These are phyloP conservation scores for Candida suzukii DNA, from an alignment of 805 yeast species.

Conservation along the genomic window DNA sequence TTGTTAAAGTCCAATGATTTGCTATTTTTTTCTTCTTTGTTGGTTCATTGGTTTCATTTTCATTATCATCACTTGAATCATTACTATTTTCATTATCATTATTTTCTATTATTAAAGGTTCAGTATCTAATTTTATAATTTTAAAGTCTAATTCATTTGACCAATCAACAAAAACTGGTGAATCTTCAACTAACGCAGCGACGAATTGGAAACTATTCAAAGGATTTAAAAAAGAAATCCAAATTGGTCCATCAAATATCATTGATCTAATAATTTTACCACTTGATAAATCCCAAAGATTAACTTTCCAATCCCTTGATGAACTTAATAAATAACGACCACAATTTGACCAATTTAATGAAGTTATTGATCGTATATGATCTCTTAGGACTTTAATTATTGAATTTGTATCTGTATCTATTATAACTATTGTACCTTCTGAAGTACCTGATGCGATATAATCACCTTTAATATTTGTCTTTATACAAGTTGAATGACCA, in stretches of 20 bases:
- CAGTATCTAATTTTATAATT: constrained; percentile 7
- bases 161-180: constrained; percentile 45
- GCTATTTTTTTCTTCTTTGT: constrained; percentile 13
- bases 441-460: constrained; percentile 76
- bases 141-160: constrained; percentile 11
- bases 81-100: constrained; percentile 9
- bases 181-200: constrained; percentile 61
- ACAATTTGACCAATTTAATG: constrained; percentile 66
- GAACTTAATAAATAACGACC: constrained; percentile 65
- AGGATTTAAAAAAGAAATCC: constrained; percentile 62
- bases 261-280: constrained; percentile 34
- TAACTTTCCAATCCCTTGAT: constrained; percentile 76
- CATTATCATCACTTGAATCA: constrained; percentile 13
- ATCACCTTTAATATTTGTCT: constrained; percentile 71
- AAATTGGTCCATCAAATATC: constrained; percentile 62
- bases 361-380: constrained; percentile 69
- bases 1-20: constrained; percentile 41
- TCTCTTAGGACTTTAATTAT: constrained; percentile 51
- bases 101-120: constrained; percentile 9
- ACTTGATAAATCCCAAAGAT: constrained; percentile 68
- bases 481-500: constrained; percentile 61
- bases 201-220: constrained; percentile 37
- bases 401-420: constrained; percentile 64
- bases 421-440: constrained; percentile 67
- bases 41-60: constrained; percentile 3